phyloP scores from a whole-genome alignment of 225 moss, liverwort and hornwort species.

The Polytrichum commune region DNA sequence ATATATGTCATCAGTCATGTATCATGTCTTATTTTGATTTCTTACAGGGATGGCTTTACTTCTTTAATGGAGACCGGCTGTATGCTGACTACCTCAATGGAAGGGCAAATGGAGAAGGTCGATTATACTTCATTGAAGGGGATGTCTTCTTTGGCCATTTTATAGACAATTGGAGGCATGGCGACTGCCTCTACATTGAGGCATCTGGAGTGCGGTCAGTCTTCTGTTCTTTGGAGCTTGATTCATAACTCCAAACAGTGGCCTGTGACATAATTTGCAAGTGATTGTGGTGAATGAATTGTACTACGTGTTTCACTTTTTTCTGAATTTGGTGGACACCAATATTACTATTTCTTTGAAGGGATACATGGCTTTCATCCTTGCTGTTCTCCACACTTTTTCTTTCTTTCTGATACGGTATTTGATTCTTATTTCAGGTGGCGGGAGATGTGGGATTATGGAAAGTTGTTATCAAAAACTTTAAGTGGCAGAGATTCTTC shows the following conservation, averaged over 20 bases:
- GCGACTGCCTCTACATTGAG: constrained; percentile 54
- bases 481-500: neutral
- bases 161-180: constrained; percentile 55
- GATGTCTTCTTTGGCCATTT: constrained; percentile 60
- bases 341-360: neutral
- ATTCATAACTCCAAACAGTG: no score
- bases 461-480: constrained; percentile 32
- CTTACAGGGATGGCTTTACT: constrained; percentile 59
- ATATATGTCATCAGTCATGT: no score
- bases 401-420: neutral
- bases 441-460: constrained; percentile 49
- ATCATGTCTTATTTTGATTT: no score
- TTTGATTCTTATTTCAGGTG: constrained; percentile 27
- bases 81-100: constrained; percentile 50
- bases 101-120: constrained; percentile 56
- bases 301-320: no score
- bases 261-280: no score
- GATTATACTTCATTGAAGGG: constrained; percentile 45
- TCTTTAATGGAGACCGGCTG: constrained; percentile 47
- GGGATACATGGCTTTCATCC: neutral
- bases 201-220: constrained; percentile 48
- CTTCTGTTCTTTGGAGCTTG: no score
- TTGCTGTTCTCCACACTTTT: neutral
- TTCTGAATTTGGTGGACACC: no score
- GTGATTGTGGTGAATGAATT: no score